Conservation (phyloP, 2,329 filamentous ascomycete species). For the Chrysosporium queenslandicum region DNA sequence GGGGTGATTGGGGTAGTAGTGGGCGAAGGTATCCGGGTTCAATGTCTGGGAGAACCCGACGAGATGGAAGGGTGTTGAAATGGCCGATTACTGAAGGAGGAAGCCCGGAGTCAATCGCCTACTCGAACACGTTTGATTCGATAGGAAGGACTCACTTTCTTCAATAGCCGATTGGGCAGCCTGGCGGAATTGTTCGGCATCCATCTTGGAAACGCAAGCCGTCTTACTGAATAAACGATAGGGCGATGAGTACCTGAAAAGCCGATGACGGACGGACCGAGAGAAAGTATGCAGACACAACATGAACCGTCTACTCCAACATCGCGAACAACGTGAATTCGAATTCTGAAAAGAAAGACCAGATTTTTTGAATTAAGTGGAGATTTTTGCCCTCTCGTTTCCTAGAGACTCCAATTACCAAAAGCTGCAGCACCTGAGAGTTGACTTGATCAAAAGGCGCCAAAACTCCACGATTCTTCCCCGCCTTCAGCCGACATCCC, state of each 20-base stretch:
- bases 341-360: neutral
- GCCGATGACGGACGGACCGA: neutral
- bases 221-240: neutral
- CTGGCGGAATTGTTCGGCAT: conserved; percentile 64
- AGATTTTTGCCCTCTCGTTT: too few relatives aligned
- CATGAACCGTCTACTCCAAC: neutral
- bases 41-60: conserved; percentile 65
- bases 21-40: conserved; percentile 76
- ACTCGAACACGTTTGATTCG: too few relatives aligned
- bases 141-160: conserved; percentile 53
- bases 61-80: conserved; percentile 62
- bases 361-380: neutral
- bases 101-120: neutral
- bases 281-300: neutral
- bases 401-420: too few relatives aligned
- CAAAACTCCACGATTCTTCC: neutral
- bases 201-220: conserved; percentile 45
- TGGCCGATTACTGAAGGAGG: conserved; percentile 60
- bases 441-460: neutral
- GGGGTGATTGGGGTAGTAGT: conserved; percentile 61
- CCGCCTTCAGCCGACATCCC: neutral
- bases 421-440: too few relatives aligned
- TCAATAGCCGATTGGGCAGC: conserved; percentile 71
- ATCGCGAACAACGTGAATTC: neutral
- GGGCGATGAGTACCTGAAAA: neutral